Base-by-base conservation (phyloP, 352 stramenopile genomes). In the Phytopythium litorale region DNA sequence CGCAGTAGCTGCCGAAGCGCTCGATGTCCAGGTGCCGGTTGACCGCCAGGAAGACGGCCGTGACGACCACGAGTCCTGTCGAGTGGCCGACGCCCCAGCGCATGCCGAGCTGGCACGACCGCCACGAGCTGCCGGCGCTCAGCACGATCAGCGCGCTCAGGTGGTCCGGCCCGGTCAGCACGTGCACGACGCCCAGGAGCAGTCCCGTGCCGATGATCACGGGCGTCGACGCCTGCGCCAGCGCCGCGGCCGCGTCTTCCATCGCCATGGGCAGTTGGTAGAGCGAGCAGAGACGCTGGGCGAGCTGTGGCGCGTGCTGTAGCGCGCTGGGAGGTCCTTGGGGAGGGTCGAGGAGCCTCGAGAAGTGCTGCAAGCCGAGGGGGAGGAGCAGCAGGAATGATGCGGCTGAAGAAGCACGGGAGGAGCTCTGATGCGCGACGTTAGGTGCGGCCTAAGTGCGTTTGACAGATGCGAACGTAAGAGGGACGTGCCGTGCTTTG, bases 1-100 rank as follows among this genome's bases (percentile, higher is more conserved):
- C 74, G 56, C 78, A 88, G 56, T 88, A 84, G 33, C 58, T 82
- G 58, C 76, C 76, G 38, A 89, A 82, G 12, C 62, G 67, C 30
- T 80, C 66, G 45, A 89, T 68, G 60, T 76, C 71, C 65, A 76
- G 59, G 30, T 74, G 72, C 57, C 64, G 74, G 60, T 75, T 88
- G 28, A 73, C 68, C 37, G 70, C 88, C 73, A 76, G 84, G 71
- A 78, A 92, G 59, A 51, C 71, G 49, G 66, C 76, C 57, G 66
- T 93, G 32, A 89, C 76, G 30, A 89, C 35, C 23, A 97, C 60
- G 19, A 97, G 74, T 2, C 89, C 91, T 7, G 79, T 85, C 7
- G 78, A 91, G 67, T 97, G 89, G 52, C 89, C 89, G 49, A 91
- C 76, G n/a, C 91, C 91, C 91, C 89, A 97, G 68, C 84, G 82